phyloP scores from a whole-genome alignment of 1,139 yeast species.

The Taphrina communis region DNA sequence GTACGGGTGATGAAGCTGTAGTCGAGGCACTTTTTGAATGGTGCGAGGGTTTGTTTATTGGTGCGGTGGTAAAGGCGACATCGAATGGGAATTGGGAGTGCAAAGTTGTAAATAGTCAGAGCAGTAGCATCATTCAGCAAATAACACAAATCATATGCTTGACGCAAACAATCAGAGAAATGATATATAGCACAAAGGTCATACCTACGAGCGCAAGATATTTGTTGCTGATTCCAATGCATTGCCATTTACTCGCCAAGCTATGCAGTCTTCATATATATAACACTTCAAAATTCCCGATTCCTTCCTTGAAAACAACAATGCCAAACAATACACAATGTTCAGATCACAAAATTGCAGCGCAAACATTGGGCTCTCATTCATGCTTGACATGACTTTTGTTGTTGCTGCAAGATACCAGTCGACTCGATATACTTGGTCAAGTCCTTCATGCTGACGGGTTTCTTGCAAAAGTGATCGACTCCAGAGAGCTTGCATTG shows the following conservation, averaged over 20 bases:
- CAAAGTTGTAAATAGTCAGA: not conserved
- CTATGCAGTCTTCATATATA: not conserved
- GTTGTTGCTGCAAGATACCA: not conserved
- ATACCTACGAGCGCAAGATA: not conserved
- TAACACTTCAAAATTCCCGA: not conserved
- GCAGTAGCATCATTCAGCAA: not conserved
- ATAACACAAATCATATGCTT: no score
- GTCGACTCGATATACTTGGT: slow-evolving; percentile 8
- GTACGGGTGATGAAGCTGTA: not conserved
- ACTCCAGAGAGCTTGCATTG: slow-evolving; percentile 17
- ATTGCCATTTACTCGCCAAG: slow-evolving; percentile 2
- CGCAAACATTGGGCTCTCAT: no score
- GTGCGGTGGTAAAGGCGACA: no score
- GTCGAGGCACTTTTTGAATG: not conserved
- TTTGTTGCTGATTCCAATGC: not conserved
- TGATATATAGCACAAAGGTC: no score
- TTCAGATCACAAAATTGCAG: no score
- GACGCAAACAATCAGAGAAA: not conserved
- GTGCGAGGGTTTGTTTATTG: no score
- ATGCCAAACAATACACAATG: not conserved
- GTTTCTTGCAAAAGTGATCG: slow-evolving; percentile 28
- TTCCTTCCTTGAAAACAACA: not conserved
- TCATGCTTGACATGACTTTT: no score
- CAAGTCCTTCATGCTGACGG: slow-evolving; percentile 24
- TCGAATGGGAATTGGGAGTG: no score